Evolutionary conservation across 305 asterid genomes (phyloP), one percentile per base, ranked within the genome.

Genomic region (Fraxinus floribunda): DNA sequence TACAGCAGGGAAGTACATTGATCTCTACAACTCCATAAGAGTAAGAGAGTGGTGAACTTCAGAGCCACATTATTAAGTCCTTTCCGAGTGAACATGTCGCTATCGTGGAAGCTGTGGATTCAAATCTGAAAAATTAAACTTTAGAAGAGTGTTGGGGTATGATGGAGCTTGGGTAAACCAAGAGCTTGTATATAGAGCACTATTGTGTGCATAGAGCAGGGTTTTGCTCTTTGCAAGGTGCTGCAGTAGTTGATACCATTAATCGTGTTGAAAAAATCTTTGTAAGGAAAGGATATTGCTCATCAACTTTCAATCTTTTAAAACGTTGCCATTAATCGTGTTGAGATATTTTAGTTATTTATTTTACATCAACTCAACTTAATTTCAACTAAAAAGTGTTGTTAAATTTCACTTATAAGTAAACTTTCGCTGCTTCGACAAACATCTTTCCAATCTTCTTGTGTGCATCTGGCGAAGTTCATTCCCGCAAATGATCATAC

Each of bases 1-100:
- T 11, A 91, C 95, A n/a, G 96, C 97, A 26, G 93, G 91, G 72
- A 90, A 94, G 85, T 94, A 93, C 86, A 90, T 90, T 62, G 91
- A 90, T 70, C 80, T 92, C 78, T 94, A 94, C 84, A 87, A 91
- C 85, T 87, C 91, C 0, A 75, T 89, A 2, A 87, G 94, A 82
- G 89, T 83, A 24, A 84, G 82, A 70, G 77, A 70, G 60, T 76
- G 81, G 10, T 79, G 57, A 87, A 46, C 41, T 78, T 72, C 26
- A 34, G 18, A 68, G 0, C 16, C 20, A 13, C 70, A 20, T 60
- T 60, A 60, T 55, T n/a, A n/a, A 55, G 32, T 22, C 32, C 13
- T 62, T 22, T 29, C 71, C 71, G 4, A 7, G 34, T 3, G 71
- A 62, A 62, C 75, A 13, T 15, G 11, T 15, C 18, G 26, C 22